phyloP scores from a whole-genome alignment of 2,329 filamentous ascomycete genomes.

The Paecilomyces niveus region DNA sequence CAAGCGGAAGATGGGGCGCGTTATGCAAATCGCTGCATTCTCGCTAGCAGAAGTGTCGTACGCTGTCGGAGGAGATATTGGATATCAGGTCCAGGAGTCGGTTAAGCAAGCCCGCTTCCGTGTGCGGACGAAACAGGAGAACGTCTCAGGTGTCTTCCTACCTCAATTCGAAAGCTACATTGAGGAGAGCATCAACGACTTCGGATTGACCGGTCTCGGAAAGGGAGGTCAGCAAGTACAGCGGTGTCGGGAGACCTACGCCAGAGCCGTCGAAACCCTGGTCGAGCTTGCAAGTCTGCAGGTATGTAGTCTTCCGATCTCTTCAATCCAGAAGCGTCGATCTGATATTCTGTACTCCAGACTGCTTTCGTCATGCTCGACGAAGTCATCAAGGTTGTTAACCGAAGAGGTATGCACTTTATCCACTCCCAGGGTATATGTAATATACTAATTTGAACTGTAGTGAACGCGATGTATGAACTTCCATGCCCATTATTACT shows the following conservation, averaged over 20 bases:
- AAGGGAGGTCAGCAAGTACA: conserved; percentile 98
- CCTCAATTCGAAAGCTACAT: conserved; percentile 89
- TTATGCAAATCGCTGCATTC: conserved; percentile 99
- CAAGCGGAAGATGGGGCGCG: conserved; percentile 97
- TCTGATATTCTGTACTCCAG: conserved; percentile 30
- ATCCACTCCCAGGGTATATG: not conserved
- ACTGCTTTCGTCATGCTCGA: conserved; percentile 97
- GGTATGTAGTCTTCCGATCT: conserved; percentile 29
- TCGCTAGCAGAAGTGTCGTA: conserved; percentile 97
- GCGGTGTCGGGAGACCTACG: conserved; percentile 90
- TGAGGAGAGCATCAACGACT: conserved; percentile 87
- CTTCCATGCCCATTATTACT: not conserved
- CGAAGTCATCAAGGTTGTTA: conserved; percentile 98
- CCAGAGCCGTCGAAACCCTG: conserved; percentile 87
- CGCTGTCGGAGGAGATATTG: conserved; percentile 89
- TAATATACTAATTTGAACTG: conserved; percentile 12
- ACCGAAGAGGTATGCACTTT: conserved; percentile 67
- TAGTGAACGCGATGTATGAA: conserved; percentile 85
- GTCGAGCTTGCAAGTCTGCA: conserved; percentile 93
- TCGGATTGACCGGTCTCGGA: conserved; percentile 88
- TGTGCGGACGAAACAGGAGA: conserved; percentile 92
- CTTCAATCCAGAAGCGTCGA: not conserved
- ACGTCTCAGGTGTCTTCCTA: conserved; percentile 92
- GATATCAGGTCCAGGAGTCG: conserved; percentile 95
- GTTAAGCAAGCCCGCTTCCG: conserved; percentile 89